Percentiles rank a stretch among this genome's conserved stretches.
phyloP scores from a whole-genome alignment of 2,329 filamentous ascomycete species.

The Phyllosticta citrichinensis region DNA sequence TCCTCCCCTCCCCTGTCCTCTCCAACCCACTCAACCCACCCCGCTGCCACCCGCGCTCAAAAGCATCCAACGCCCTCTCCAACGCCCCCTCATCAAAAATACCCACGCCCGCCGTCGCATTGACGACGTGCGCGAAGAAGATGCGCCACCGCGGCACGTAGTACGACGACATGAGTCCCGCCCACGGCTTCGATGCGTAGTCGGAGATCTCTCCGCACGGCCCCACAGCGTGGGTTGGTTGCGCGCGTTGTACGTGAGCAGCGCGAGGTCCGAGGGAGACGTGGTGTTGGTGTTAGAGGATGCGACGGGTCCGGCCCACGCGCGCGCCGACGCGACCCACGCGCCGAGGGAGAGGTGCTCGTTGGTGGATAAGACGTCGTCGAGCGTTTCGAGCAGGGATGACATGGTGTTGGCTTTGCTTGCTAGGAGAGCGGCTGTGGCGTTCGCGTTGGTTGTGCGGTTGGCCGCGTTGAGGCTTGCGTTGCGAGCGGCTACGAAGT shows the following conservation, averaged over 20 bases:
- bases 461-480: neutral
- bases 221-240: slow-evolving; percentile 45
- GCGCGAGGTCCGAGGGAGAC: neutral
- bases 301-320: slow-evolving; percentile 15
- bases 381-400: slow-evolving; percentile 28
- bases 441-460: slow-evolving; percentile 15
- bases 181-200: slow-evolving; percentile 42
- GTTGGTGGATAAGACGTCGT: slow-evolving; percentile 33
- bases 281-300: neutral
- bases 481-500: slow-evolving; percentile 26
- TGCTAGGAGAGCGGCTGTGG: slow-evolving; percentile 22
- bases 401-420: neutral
- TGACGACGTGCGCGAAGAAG: slow-evolving; percentile 33
- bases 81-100: neutral
- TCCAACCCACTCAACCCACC: neutral
- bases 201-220: slow-evolving; percentile 37
- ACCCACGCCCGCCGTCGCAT: neutral
- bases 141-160: slow-evolving; percentile 38
- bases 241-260: slow-evolving; percentile 33
- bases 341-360: slow-evolving; percentile 32
- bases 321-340: slow-evolving; percentile 34
- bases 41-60: slow-evolving; percentile 1
- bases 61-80: neutral
- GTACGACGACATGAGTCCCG: slow-evolving; percentile 37
- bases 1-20: neutral